These are phyloP conservation scores for Phaeomoniella chlamydospora DNA, from an alignment of 2,329 filamentous ascomycete genomes.

Conservation along the genomic window DNA sequence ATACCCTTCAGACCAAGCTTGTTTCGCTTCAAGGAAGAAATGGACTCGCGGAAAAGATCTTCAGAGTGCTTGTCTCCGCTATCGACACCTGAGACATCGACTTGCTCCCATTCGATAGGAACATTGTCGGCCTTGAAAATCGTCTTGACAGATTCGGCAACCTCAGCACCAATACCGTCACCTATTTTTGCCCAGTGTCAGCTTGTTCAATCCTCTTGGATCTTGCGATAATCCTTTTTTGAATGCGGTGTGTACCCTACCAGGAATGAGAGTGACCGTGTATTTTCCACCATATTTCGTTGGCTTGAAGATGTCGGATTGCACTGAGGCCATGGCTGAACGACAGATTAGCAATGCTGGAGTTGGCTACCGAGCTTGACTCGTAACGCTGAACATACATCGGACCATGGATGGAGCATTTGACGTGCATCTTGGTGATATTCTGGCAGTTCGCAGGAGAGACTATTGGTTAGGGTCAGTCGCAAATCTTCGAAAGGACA, in stretches of 20 bases:
- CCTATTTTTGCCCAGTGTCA: conserved; percentile 24
- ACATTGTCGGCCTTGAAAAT: conserved; percentile 99
- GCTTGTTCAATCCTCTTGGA: conserved; percentile 1
- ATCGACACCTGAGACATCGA: conserved; percentile 86
- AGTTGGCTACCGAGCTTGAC: conserved; percentile 11
- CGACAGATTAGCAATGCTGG: conserved; percentile 36
- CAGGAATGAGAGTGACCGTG: conserved; percentile 95
- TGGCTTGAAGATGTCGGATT: conserved; percentile 96
- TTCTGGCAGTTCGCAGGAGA: conserved; percentile 39
- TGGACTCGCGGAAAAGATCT: conserved; percentile 88
- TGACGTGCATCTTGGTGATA: conserved; percentile 28
- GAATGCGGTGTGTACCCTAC: conserved; percentile 31
- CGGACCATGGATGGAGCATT: conserved; percentile 37
- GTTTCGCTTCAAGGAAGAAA: conserved; percentile 92
- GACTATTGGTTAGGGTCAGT: conserved; percentile 21
- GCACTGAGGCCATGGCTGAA: conserved; percentile 50
- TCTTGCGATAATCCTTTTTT: not conserved
- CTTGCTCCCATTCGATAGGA: conserved; percentile 96
- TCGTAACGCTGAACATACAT: conserved; percentile 28
- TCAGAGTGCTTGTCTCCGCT: conserved; percentile 76
- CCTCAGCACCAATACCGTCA: conserved; percentile 96
- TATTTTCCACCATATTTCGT: conserved; percentile 99
- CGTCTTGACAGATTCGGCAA: conserved; percentile 95
- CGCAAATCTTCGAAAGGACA: conserved; percentile 2
- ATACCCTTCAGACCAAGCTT: conserved; percentile 99